Evolutionary conservation across 179 eudicot species (phyloP), one percentile per base, ranked within the genome.

Genomic region (Camellia oleifera): DNA sequence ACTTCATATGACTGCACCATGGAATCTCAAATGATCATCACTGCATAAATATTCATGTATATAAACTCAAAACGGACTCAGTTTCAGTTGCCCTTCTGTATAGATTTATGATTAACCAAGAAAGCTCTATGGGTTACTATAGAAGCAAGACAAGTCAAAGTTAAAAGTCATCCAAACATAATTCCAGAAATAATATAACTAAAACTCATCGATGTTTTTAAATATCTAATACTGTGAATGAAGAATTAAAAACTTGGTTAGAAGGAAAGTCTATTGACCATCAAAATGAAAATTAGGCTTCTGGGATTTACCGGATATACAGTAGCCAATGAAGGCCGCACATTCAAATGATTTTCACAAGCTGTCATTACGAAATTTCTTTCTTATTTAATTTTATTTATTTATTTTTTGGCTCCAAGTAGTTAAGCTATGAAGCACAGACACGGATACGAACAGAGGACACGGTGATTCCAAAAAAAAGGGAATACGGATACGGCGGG

Each of bases 1-100:
- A 90, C 92, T 84, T 88, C 92, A 40, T 90, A 94, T 26, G 86
- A 81, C 99, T 96, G 91, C 44, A 86, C 64, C 78, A 80, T 32
- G 83, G 18, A 86, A 84, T 76, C 15, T 50, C 62, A 81, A 48
- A 69, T 75, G 63, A 71, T 81, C 75, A 79, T 77, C 32, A 63
- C n/a, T 48, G 52, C 26, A 11, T 15, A 78, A 64, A 20, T 15
- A 12, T 32, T 32, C 5, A 62, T 20, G 32, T 17, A 76, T n/a
- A 75, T 14, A 10, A 14, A 75, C 17, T 75, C 62, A 6, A n/a
- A 8, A 18, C 44, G 40, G 56, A 46, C 77, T 56, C 50, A 57
- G 61, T 74, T 74, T 57, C 52, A 56, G 65, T 14, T 32, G 42
- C 61, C 77, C 7, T 5, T 18, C 11, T 1, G 1, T 17, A 15